Conservation (phyloP, 805 yeast species). For the Metschnikowia drakensbergensis region DNA sequence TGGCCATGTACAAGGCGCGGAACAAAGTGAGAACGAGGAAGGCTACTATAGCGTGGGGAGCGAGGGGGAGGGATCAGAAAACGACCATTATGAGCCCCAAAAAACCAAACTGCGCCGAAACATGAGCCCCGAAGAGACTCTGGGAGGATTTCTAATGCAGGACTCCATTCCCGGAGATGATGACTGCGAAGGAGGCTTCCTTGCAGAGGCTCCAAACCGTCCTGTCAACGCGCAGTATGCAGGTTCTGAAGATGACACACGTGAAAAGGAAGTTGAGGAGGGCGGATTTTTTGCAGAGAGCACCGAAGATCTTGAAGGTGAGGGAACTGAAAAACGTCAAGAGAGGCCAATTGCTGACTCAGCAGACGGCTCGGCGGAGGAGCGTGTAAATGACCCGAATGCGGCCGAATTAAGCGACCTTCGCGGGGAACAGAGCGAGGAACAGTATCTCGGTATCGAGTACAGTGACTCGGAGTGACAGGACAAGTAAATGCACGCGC, state of each 20-base stretch:
- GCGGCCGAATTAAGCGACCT: not conserved
- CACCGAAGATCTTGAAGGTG: not conserved
- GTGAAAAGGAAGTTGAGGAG: conserved; percentile 10
- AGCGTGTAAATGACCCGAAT: not conserved
- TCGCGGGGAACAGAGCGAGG: conserved; percentile 12
- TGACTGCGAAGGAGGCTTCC: not conserved
- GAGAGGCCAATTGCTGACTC: not conserved
- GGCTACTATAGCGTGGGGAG: conserved; percentile 22
- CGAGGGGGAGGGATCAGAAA: conserved; percentile 13
- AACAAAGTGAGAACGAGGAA: conserved; percentile 13
- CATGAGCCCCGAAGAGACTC: not conserved
- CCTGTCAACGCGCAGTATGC: not conserved
- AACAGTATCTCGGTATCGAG: conserved; percentile 19
- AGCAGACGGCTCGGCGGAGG: too few species aligned
- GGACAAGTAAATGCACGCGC: not conserved
- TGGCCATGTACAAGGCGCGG: not conserved
- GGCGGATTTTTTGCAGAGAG: conserved; percentile 25
- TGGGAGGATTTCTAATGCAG: conserved; percentile 7
- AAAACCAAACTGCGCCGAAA: conserved; percentile 4
- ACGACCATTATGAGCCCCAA: conserved; percentile 10
- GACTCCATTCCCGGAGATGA: not conserved
- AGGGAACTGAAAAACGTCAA: not conserved
- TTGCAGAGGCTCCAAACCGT: not conserved
- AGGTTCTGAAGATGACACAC: not conserved
- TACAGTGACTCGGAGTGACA: conserved; percentile 17